Percentiles rank a stretch among this genome's conserved stretches.
These are phyloP conservation scores for Dentipellis fragilis DNA, from an alignment of 768 basidiomycete species.

Conservation along the genomic window DNA sequence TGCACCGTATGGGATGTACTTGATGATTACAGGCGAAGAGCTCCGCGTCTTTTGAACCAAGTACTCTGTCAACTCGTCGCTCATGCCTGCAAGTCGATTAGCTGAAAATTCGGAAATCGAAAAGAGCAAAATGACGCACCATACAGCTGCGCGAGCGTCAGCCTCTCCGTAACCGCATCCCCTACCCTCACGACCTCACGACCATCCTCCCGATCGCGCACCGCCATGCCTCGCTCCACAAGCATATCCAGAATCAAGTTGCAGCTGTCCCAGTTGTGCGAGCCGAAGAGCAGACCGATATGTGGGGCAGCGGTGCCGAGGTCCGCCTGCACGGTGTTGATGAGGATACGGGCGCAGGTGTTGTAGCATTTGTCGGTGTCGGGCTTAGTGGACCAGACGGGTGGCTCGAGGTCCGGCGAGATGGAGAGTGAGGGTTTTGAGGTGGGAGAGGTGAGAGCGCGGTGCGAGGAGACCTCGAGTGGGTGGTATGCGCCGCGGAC, in stretches of 20 bases:
- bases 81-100: conserved; percentile 55
- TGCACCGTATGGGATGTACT: conserved; percentile 75
- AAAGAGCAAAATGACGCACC: conserved; percentile 37
- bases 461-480: conserved; percentile 52
- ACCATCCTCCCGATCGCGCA: conserved; percentile 17
- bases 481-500: conserved; percentile 90
- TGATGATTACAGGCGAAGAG: conserved; percentile 65
- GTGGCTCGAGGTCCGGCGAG: conserved; percentile 47
- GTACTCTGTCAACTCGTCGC: conserved; percentile 67
- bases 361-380: conserved; percentile 75
- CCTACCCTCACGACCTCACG: conserved; percentile 27
- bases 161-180: conserved; percentile 49
- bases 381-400: conserved; percentile 58
- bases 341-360: conserved; percentile 43
- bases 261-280: conserved; percentile 74
- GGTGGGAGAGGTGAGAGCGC: conserved; percentile 9
- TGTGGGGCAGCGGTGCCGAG: conserved; percentile 21
- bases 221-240: conserved; percentile 39
- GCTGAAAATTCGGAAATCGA: neutral
- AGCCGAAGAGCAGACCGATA: conserved; percentile 74
- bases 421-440: conserved; percentile 27
- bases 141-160: conserved; percentile 75
- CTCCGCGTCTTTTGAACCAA: conserved; percentile 44
- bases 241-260: conserved; percentile 52
- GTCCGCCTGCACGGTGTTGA: conserved; percentile 33